These are phyloP conservation scores for Ophidiomyces ophidiicola DNA, from an alignment of 2,329 filamentous ascomycete genomes.

Conservation along the genomic window DNA sequence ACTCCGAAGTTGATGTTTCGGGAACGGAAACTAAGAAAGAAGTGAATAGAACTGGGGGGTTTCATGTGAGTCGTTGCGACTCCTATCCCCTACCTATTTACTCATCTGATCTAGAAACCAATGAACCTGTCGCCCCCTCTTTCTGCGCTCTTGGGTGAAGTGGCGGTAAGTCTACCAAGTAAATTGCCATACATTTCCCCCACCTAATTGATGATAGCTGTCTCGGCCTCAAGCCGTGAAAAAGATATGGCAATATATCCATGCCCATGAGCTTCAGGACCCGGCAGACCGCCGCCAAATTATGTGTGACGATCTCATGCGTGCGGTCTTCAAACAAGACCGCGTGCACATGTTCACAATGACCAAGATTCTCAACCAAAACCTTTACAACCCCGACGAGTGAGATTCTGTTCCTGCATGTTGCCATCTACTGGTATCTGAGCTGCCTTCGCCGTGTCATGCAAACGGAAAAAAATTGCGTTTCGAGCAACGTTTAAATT, in stretches of 20 bases:
- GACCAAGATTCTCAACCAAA: conserved; percentile 88
- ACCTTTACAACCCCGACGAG: conserved; percentile 59
- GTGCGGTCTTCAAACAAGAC: conserved; percentile 80
- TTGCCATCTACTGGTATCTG: no score
- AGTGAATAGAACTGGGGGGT: conserved; percentile 69
- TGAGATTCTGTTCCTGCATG: no score
- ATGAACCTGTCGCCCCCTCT: conserved; percentile 36
- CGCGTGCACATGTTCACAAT: conserved; percentile 98
- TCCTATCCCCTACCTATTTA: not conserved
- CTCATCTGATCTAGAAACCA: conserved; percentile 29
- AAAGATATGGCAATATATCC: conserved; percentile 92
- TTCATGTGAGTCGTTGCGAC: conserved; percentile 50
- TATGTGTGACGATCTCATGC: conserved; percentile 79
- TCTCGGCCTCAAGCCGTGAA: conserved; percentile 94
- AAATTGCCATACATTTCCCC: not conserved
- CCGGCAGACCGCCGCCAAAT: conserved; percentile 87
- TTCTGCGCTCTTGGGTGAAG: conserved; percentile 35
- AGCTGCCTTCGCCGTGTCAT: no score
- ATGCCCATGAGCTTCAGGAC: conserved; percentile 75
- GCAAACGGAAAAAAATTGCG: no score
- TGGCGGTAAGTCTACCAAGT: conserved; percentile 28
- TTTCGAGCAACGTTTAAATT: no score
- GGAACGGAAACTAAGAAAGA: conserved; percentile 50
- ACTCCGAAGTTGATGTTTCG: conserved; percentile 60
- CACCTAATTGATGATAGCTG: conserved; percentile 46